These are phyloP conservation scores for Podaxis mareebaensis DNA, from an alignment of 768 basidiomycete species.

Conservation along the genomic window DNA sequence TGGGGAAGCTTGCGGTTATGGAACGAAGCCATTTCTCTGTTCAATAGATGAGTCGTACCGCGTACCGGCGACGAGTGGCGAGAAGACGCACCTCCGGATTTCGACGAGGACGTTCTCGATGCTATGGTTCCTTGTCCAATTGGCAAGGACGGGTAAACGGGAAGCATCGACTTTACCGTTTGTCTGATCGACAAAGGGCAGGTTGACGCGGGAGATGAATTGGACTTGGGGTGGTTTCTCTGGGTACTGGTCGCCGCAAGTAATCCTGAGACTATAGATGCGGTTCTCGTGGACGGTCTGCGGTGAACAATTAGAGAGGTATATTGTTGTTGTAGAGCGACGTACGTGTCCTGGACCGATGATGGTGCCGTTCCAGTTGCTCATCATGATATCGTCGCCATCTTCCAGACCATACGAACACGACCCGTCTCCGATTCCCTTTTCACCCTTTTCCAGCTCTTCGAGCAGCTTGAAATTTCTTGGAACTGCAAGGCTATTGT, in stretches of 20 bases:
- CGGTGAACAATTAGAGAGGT: slow-evolving; percentile 16
- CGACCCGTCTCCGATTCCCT: slow-evolving; percentile 97
- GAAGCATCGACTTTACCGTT: slow-evolving; percentile 78
- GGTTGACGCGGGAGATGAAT: slow-evolving; percentile 88
- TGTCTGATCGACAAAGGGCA: slow-evolving; percentile 81
- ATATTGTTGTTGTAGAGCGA: neutral
- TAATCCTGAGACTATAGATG: slow-evolving; percentile 93
- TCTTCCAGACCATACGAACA: slow-evolving; percentile 97
- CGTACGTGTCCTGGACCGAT: slow-evolving; percentile 96
- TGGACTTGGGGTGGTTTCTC: slow-evolving; percentile 78
- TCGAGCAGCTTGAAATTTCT: slow-evolving; percentile 96
- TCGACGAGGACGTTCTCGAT: slow-evolving; percentile 92
- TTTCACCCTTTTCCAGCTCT: slow-evolving; percentile 99
- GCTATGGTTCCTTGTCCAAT: slow-evolving; percentile 76
- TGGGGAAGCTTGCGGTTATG: slow-evolving; percentile 93
- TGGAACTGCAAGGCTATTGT: slow-evolving; percentile 59
- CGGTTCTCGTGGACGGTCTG: slow-evolving; percentile 98
- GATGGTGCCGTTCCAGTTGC: slow-evolving; percentile 98
- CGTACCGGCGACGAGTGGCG: neutral
- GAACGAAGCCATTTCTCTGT: slow-evolving; percentile 92
- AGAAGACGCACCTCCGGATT: slow-evolving; percentile 73
- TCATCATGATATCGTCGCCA: slow-evolving; percentile 96
- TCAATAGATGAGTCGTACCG: slow-evolving; percentile 1
- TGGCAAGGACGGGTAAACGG: slow-evolving; percentile 69
- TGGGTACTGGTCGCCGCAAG: slow-evolving; percentile 76